Conservation (phyloP, 31 red algal species). For the Odonthalia washingtoniensis region DNA sequence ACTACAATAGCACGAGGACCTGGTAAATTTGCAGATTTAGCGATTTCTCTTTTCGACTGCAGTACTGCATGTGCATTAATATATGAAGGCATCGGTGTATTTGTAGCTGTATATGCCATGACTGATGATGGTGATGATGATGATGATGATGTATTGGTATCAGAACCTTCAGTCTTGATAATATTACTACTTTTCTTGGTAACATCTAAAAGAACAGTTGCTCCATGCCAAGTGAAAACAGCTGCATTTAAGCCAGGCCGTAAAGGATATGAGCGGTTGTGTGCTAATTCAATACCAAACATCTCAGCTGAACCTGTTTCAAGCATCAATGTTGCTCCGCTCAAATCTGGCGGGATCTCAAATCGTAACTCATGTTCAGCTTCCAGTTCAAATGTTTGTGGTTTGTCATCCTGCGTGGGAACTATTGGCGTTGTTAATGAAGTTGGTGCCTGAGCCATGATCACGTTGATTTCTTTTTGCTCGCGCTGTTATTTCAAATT, state of each 20-base stretch:
- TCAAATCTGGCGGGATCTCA: slow-evolving; percentile 72
- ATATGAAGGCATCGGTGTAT: slow-evolving; percentile 92
- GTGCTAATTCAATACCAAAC: slow-evolving; percentile 85
- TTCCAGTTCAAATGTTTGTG: slow-evolving; percentile 35
- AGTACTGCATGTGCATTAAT: slow-evolving; percentile 77
- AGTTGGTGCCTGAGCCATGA: too few species aligned
- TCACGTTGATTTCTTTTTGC: too few species aligned
- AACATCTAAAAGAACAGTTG: slow-evolving; percentile 64
- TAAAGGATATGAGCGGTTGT: slow-evolving; percentile 54
- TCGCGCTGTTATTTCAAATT: too few species aligned
- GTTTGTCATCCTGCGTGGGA: too few species aligned
- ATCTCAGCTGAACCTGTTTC: slow-evolving; percentile 82
- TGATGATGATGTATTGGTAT: too few species aligned
- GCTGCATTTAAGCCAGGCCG: slow-evolving; percentile 69
- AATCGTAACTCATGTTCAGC: slow-evolving; percentile 89
- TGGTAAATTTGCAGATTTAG: slow-evolving; percentile 25
- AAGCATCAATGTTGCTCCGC: slow-evolving; percentile 61
- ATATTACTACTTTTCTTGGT: too few species aligned
- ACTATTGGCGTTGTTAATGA: too few species aligned
- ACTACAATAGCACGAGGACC: slow-evolving; percentile 86
- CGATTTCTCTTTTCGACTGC: slow-evolving; percentile 59
- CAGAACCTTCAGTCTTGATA: slow-evolving; percentile 38
- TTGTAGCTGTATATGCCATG: slow-evolving; percentile 87
- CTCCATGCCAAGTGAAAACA: slow-evolving; percentile 96
- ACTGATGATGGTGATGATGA: too few species aligned